Base-by-base conservation (phyloP, 139 green algal species). In the Chlorella ohadii region DNA sequence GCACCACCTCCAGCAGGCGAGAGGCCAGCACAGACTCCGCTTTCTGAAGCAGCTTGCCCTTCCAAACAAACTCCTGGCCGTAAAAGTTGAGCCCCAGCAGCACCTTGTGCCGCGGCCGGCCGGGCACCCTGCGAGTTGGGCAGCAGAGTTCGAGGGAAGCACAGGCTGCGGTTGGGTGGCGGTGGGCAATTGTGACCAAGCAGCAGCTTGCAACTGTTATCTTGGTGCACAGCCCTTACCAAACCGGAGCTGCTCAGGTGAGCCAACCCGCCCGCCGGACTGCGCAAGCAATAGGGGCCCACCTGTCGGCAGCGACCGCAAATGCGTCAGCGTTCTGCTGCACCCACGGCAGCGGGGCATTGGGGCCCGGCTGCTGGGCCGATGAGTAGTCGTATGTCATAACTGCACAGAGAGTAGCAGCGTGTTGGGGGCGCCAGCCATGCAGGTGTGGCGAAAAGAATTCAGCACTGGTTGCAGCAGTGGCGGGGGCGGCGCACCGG, bases 11-110 rank as follows among this genome's bases (percentile, higher is more conserved):
- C 36, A 90, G 28, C n/a, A 92, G 88, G 7, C 47, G 31, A 0
- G 56, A 6, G 0, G 44, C 78, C 38, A 83, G 33, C 16, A 89
- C 65, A 0, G 83, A 61, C 3, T 85, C 74, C n/a, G 59, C 28
- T 12, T 76, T 63, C n/a, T 76, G 22, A 34, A 86, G 36, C 36
- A 51, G 64, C 34, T 39, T 76, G n/a, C 78, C 80, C 12, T 66
- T 56, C 16, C 61, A 28, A 23, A 19, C 6, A 39, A 81, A 92
- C n/a, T 92, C 81, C 28, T 77, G 80, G 39, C 91, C 91, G 72
- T 92, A 95, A 41, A 93, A 94, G 44, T 92, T 92, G 25, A 91
- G 15, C 0, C 92, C 92, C 56, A 92, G 36, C 68, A 92, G 78
- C 38, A 90, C 57, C 31, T 86, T 79, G 57, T 15, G 11, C 4